Base-by-base conservation (phyloP, 768 basidiomycete genomes). In the Hirschioporus abietinus region DNA sequence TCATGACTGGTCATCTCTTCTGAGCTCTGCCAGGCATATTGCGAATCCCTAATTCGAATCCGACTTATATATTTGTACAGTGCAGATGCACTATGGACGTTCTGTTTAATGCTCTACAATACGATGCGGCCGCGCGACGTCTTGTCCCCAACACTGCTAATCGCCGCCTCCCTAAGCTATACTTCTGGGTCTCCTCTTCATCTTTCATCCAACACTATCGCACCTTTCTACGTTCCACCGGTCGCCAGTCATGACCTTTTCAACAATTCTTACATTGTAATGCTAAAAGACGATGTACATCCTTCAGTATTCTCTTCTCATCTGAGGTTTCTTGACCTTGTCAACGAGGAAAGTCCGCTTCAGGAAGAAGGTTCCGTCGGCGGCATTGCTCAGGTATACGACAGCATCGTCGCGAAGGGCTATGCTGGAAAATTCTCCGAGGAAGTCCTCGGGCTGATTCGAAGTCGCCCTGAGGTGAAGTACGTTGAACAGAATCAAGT, bases 401-500 rank as follows among this genome's bases (percentile, higher is more conserved):
- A 89, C 64, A 82, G 86, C 57, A 85, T 87, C 68, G 76, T 89
- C 72, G 66, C 74, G 25, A 86, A 84, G 67, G 93, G 92, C 58
- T 97, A 96, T 76, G 83, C 94, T 23, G 96, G 93, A 35, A 80
- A 77, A 71, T 96, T 98, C 81, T 84, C 88, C 23, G 77, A 84
- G 27, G 73, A 76, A 30, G 89, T 90, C 59, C 74, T 99, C 63
- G 84, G 92, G 65, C 82, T 85, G 72, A 88, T 99, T 75, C 84
- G 96, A 65, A 76, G 82, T 63, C 83, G 89, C 82, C 94, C 95
- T 9, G 95, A 96, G 76, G 95, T 99, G 35, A 91, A 88, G 20
- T 96, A 91, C 73, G 82, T 99, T 64, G 97, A 99, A 82, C 86
- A 83, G 66, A 97, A 99, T 82, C 95, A 97, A 80, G 80, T 96